Evolutionary conservation across 192 early-diverging fungal species (phyloP), one percentile per base, ranked within the genome.

Genomic region (Coemansia reversa): DNA sequence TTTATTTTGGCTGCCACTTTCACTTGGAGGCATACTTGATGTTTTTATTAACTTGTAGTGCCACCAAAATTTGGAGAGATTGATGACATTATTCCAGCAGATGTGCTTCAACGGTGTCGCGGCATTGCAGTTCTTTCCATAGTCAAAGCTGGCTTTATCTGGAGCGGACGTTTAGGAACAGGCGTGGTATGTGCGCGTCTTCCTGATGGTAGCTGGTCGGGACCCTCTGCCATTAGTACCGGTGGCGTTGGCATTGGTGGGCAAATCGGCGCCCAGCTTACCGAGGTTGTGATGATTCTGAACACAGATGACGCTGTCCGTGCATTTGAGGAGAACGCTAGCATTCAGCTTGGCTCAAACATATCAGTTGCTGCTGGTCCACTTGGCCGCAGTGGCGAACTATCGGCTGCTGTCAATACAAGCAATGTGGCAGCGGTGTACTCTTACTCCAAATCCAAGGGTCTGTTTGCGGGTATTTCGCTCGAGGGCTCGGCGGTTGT

Each of bases 61-160:
- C 79, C 79, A 51, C 79, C 79, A 11, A 71, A 59, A 55, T 53
- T 81, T 55, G 79, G 74, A 39, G 79, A 81, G 32, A 61, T 88
- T 29, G 89, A 90, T 67, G 85, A 86, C 23, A 84, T 89, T 33
- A 92, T 91, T 60, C 89, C 90, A 5, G 53, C 83, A 19, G 75
- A 85, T 55, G 81, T 92, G 35, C 67, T 91, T 49, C 60, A 74
- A 49, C 86, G 92, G 55, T 94, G 94, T 49, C 89, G 89, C 65
- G 96, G 96, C 19, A 84, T 98, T 19, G 96, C 96, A 51, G 90
- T 98, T 11, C 85, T 98, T 64, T 91, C 92, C 6, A 90, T 95
- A 1, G 60, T 97, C 63, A 98, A 98, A 65, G 96, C 93, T 32
- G 96, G 96, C 0, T 94, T 96, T 60, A 79, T 95, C 12, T 94